Base-by-base conservation (phyloP, 352 stramenopile species). In the Globisporangium cederbergense region DNA sequence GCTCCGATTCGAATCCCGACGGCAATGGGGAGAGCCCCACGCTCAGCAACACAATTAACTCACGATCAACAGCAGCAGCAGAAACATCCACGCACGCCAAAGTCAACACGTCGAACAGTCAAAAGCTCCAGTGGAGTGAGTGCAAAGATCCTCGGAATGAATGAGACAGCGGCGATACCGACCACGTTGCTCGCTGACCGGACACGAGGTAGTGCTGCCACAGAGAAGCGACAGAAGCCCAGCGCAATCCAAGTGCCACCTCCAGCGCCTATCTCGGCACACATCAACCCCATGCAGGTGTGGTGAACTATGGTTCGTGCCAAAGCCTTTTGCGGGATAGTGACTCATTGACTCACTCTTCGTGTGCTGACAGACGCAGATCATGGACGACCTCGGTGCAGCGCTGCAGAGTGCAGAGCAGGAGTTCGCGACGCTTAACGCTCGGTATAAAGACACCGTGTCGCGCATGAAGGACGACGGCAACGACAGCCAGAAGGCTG, bases 231-330 rank as follows among this genome's bases (percentile, higher is more conserved):
- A 38, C 22, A 57, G 4, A 78, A 75, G 6, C 80, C 76, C 4
- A 71, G 65, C 18, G 68, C 75, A 38, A 86, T 89, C 51, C 74
- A 77, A 62, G 73, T 88, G 13, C 67, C 69, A 13, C 51, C 57
- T 4, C 61, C 51, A 28, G 40, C 56, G n/a, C 51, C 75, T 2
- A 80, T 77, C 40, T 66, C 70, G 8, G 47, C 38, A 20, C 80
- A 83, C 53, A 63, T 61, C 16, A 90, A 77, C 45, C 69, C 79
- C 32, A 82, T 85, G 75, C 78, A 88, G 77, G 78, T 88, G 69
- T 18, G 22, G 22, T 4, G n/a, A 53, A 5, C 11, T 18, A 53
- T 16, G 8, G 11, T 18, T n/a, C 25, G 13, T 42, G 18, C 40
- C 50, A 16, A 28, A 22, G 14, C 9, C 14, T 22, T 16, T 40